Percentiles rank a stretch among this genome's conserved stretches.
These are phyloP conservation scores for Brassica cretica DNA, from an alignment of 345 rosid species.

Conservation along the genomic window DNA sequence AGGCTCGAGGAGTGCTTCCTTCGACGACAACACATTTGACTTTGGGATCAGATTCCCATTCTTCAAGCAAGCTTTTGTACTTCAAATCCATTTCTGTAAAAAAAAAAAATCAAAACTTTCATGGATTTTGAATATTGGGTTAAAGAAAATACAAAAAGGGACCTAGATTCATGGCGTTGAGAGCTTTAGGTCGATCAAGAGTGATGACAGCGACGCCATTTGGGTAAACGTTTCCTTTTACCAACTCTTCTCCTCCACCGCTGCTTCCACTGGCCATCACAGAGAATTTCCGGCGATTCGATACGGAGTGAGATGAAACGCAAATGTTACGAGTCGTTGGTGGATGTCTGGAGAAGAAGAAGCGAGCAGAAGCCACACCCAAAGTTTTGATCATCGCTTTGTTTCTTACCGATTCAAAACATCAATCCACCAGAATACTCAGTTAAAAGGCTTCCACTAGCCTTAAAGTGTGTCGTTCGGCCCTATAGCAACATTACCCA, in stretches of 20 bases:
- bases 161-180: constrained; percentile 97
- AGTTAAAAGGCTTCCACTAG: not conserved
- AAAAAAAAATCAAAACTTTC: not conserved
- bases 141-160: not conserved
- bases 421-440: not conserved
- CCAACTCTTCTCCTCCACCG: constrained; percentile 50
- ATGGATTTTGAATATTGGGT: constrained; percentile 1
- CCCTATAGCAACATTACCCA: not conserved
- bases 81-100: constrained; percentile 74
- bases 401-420: not conserved
- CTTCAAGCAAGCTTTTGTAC: constrained; percentile 72
- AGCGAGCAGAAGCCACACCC: constrained; percentile 22
- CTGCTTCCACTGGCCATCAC: constrained; percentile 48
- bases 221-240: constrained; percentile 65
- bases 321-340: not conserved
- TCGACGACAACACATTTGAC: constrained; percentile 81
- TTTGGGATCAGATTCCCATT: constrained; percentile 79
- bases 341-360: constrained; percentile 20
- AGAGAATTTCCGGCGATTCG: constrained; percentile 34
- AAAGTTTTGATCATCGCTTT: constrained; percentile 30
- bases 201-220: constrained; percentile 95
- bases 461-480: not conserved
- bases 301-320: constrained; percentile 13
- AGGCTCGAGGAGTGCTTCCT: constrained; percentile 79
- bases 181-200: constrained; percentile 90